Evolutionary conservation across 2,329 filamentous ascomycete species (phyloP).

Genomic region (Ophiostoma angusticollis): DNA sequence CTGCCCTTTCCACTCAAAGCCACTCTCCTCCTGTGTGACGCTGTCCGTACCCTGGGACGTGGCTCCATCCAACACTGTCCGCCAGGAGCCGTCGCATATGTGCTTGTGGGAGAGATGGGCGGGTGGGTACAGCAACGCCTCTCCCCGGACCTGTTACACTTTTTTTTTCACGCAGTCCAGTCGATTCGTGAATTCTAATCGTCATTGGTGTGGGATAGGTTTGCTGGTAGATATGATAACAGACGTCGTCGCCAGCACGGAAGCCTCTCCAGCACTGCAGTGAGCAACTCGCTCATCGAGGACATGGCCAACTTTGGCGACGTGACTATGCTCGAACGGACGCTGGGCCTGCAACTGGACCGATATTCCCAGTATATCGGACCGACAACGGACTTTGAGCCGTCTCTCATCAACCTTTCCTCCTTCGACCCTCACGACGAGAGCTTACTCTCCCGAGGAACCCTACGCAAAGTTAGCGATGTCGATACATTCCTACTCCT

Average conservation of each 20-base stretch:
- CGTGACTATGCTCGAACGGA: slow-evolving; percentile 52
- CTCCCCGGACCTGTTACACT: too few species aligned
- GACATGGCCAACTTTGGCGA: slow-evolving; percentile 60
- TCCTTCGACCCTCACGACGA: slow-evolving; percentile 72
- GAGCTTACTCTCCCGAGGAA: slow-evolving; percentile 56
- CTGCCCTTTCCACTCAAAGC: too few species aligned
- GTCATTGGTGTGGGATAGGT: slow-evolving; percentile 41
- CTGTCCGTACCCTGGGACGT: too few species aligned
- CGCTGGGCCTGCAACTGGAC: slow-evolving; percentile 63
- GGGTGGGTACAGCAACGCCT: too few species aligned
- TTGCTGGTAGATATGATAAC: slow-evolving; percentile 42
- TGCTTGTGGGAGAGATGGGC: too few species aligned
- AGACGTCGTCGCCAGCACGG: slow-evolving; percentile 40
- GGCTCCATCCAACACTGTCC: too few species aligned
- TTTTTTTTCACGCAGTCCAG: not conserved
- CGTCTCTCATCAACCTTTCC: slow-evolving; percentile 68
- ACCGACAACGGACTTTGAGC: slow-evolving; percentile 71
- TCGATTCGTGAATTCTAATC: slow-evolving; percentile 30
- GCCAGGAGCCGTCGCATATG: too few species aligned
- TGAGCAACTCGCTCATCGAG: slow-evolving; percentile 51
- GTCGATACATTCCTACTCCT: slow-evolving; percentile 70
- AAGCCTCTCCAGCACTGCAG: slow-evolving; percentile 48
- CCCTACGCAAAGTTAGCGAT: slow-evolving; percentile 63
- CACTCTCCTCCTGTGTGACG: too few species aligned
- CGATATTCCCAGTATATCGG: slow-evolving; percentile 76